Conservation (phyloP, 345 rosid genomes). For the Viola odorata region DNA sequence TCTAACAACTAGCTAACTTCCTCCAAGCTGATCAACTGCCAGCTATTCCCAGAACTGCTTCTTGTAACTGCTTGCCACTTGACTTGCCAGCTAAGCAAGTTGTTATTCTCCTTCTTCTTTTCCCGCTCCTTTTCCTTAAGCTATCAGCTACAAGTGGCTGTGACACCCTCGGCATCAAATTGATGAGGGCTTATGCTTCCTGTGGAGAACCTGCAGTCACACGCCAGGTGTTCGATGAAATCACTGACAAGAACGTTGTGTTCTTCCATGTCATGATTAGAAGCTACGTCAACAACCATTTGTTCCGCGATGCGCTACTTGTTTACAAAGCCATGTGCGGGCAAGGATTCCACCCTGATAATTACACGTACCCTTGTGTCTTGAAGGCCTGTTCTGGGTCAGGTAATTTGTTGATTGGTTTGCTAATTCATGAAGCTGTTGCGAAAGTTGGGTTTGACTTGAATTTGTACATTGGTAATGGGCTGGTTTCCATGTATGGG, state of each 20-base stretch:
- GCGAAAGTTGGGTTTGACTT: conserved; percentile 47
- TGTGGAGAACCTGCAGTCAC: conserved; percentile 35
- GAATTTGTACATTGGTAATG: conserved; percentile 57
- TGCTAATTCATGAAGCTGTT: conserved; percentile 49
- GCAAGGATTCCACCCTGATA: conserved; percentile 44
- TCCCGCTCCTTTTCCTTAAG: no score
- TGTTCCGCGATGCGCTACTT: conserved; percentile 41
- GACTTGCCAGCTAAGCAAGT: no score
- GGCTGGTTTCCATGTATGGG: conserved; percentile 64
- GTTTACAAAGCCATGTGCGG: conserved; percentile 37
- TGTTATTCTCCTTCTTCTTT: no score
- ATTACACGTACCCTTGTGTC: conserved; percentile 64
- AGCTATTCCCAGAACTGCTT: no score
- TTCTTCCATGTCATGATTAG: conserved; percentile 72
- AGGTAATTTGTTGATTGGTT: conserved; percentile 40
- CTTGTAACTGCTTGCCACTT: no score
- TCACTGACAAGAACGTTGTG: conserved; percentile 54
- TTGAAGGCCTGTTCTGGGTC: conserved; percentile 69
- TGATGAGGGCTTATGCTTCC: conserved; percentile 53
- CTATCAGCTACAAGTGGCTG: no score
- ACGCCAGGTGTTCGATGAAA: conserved; percentile 67
- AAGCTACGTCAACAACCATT: conserved; percentile 51
- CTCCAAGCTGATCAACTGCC: no score
- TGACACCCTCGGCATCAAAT: conserved; percentile 56
- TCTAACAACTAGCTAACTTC: no score